Evolutionary conservation across 768 basidiomycete genomes (phyloP).

Genomic region (Serendipita sp.): DNA sequence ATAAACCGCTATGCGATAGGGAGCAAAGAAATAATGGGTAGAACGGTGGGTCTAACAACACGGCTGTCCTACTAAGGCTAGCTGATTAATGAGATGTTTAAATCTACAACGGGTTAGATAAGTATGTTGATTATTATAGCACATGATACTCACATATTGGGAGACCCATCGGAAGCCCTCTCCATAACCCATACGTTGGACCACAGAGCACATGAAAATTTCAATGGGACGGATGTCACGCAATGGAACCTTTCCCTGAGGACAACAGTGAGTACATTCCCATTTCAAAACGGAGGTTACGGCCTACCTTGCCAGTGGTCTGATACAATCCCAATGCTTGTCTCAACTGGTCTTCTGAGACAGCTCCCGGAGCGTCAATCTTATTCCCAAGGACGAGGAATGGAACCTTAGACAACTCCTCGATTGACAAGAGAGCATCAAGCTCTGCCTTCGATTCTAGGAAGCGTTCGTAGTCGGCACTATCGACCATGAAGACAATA

Average conservation of each 20-base stretch:
- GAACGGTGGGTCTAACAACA: too few species aligned
- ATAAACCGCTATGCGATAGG: too few species aligned
- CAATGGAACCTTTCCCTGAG: conserved; percentile 89
- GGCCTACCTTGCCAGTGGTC: conserved; percentile 94
- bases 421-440: conserved; percentile 87
- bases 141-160: conserved; percentile 63
- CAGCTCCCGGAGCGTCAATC: conserved; percentile 96
- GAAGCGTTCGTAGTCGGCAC: conserved; percentile 92
- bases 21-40: too few species aligned
- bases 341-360: conserved; percentile 92
- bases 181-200: conserved; percentile 95
- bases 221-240: conserved; percentile 96
- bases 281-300: not conserved
- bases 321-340: conserved; percentile 91
- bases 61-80: too few species aligned
- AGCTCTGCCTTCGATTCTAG: conserved; percentile 93
- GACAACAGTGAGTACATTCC: conserved; percentile 6
- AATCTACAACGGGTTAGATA: not conserved
- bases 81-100: not conserved
- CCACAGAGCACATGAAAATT: conserved; percentile 99
- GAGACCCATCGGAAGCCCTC: conserved; percentile 97
- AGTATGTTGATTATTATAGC: not conserved
- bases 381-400: conserved; percentile 99
- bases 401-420: conserved; percentile 87
- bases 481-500: conserved; percentile 96